A percentile compares a stretch with the other conserved stretches of the same genome.
phyloP scores from a whole-genome alignment of 306 rosid genomes.

The Sicyos edulis region DNA sequence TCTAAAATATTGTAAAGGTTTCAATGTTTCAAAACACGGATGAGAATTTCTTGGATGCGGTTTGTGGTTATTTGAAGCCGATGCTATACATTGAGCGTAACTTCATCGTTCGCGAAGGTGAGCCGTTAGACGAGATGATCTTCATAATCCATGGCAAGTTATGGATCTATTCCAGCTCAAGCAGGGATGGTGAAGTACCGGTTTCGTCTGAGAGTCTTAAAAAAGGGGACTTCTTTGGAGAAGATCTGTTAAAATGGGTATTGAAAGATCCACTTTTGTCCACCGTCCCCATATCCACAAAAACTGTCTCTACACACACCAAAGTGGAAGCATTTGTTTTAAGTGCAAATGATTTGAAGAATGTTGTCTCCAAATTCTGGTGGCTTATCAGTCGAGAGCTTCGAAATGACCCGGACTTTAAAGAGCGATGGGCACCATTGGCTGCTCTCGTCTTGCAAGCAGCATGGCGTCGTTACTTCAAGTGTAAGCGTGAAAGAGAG shows the following conservation, averaged over 20 bases:
- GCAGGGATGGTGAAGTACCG: neutral
- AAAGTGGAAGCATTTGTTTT: conserved; percentile 26
- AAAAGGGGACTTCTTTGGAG: conserved; percentile 20
- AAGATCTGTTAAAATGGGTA: conserved; percentile 22
- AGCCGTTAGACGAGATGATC: conserved; percentile 25
- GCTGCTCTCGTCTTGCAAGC: conserved; percentile 12
- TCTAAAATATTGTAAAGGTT: conserved; percentile 34
- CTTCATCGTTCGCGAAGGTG: conserved; percentile 19
- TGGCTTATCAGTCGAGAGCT: conserved; percentile 13
- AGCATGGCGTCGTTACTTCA: conserved; percentile 1
- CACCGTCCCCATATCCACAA: conserved; percentile 21
- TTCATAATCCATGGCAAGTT: conserved; percentile 18
- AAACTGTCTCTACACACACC: conserved; percentile 1
- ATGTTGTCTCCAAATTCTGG: conserved; percentile 19
- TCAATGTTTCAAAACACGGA: conserved; percentile 13
- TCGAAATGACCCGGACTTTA: neutral
- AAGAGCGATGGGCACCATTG: neutral
- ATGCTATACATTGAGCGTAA: conserved; percentile 15
- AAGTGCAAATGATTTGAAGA: conserved; percentile 18
- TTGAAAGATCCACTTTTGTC: neutral
- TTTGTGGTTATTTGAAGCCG: conserved; percentile 20
- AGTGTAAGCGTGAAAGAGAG: conserved; percentile 6
- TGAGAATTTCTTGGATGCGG: conserved; percentile 14
- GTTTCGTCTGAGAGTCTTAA: neutral
- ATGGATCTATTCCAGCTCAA: conserved; percentile 4